Base-by-base conservation (phyloP, 495 filamentous ascomycete species). In the Hypomontagnella monticulosa region DNA sequence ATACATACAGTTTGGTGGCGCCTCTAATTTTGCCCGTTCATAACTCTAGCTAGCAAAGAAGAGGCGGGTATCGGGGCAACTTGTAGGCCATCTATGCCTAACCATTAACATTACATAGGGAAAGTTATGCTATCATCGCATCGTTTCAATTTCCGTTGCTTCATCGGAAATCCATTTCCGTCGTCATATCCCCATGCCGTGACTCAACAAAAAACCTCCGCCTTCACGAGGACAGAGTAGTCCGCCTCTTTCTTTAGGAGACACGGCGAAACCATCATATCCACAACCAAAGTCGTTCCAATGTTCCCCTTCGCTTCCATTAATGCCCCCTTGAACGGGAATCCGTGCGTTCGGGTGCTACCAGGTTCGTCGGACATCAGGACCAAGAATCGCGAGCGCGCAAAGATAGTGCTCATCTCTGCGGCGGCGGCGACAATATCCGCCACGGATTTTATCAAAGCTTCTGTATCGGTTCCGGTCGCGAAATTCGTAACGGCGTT, bases 261-360 rank as follows among this genome's bases (percentile, higher is more conserved):
- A 19, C 63, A 63, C 11, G 71, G 71, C 43, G 71, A 65, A 11
- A 74, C 20, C 49, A 74, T 70, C 20, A 74, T 46, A 34, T 74
- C 71, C 19, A 74, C 71, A 6, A 54, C n/a, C 12, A 16, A 5
- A 14, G 58, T 32, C 1, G 51, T 7, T 3, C 66, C 50, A 4
- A 70, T 40, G 4, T 48, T 71, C 34, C 56, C 57, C 10, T 34
- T 61, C 41, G 70, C 52, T 0, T 74, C 69, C 71, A 74, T 74
- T 6, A 56, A 42, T 1, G 32, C 59, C 15, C 36, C 66, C 1
- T 37, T 30, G 23, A 54, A 50, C 15, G 57, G 36, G 48, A 74
- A 74, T 30, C 71, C 69, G 46, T 51, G 61, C 23, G 46, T 67
- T 19, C 61, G 62, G 15, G 30, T 11, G 41, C 71, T 70, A 2